These are phyloP conservation scores for Ogataea nonfermentans DNA, from an alignment of 805 yeast species.

Conservation along the genomic window DNA sequence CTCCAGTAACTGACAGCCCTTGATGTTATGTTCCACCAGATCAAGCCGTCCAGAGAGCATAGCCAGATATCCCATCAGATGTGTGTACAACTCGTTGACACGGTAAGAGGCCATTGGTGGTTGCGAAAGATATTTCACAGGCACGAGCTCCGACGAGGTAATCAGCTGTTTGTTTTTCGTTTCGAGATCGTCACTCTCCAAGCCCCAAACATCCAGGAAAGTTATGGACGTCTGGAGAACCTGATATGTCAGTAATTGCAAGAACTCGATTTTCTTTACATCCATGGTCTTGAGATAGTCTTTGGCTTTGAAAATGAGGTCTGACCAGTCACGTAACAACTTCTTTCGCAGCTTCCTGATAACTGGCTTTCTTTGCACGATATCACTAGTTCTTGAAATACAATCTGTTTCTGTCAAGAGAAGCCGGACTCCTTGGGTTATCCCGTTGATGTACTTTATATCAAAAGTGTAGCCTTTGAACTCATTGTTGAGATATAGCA, in stretches of 20 bases:
- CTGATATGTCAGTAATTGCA: constrained; percentile 63
- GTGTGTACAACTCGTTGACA: constrained; percentile 60
- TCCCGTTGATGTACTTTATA: constrained; percentile 55
- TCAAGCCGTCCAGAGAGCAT: constrained; percentile 75
- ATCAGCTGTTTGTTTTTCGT: constrained; percentile 8
- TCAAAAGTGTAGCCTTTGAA: constrained; percentile 51
- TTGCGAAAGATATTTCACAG: constrained; percentile 43
- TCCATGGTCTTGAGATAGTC: constrained; percentile 66
- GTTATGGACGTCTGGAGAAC: constrained; percentile 62
- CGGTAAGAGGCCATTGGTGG: constrained; percentile 67
- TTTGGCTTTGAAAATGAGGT: constrained; percentile 71
- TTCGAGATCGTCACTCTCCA: constrained; percentile 50
- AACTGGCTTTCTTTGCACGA: constrained; percentile 60
- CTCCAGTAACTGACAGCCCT: constrained; percentile 68
- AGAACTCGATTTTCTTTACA: constrained; percentile 54
- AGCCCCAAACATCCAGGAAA: constrained; percentile 70
- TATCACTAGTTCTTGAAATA: constrained; percentile 68
- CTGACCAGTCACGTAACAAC: constrained; percentile 77
- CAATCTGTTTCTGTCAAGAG: constrained; percentile 68
- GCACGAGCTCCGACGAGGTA: constrained; percentile 11
- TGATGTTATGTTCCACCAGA: constrained; percentile 68
- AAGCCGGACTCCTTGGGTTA: constrained; percentile 69
- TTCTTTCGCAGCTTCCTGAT: constrained; percentile 66
- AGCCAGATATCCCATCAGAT: constrained; percentile 60
- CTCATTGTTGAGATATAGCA: constrained; percentile 33